Conservation (phyloP, 345 rosid species). For the Euphorbia tirucalli region DNA sequence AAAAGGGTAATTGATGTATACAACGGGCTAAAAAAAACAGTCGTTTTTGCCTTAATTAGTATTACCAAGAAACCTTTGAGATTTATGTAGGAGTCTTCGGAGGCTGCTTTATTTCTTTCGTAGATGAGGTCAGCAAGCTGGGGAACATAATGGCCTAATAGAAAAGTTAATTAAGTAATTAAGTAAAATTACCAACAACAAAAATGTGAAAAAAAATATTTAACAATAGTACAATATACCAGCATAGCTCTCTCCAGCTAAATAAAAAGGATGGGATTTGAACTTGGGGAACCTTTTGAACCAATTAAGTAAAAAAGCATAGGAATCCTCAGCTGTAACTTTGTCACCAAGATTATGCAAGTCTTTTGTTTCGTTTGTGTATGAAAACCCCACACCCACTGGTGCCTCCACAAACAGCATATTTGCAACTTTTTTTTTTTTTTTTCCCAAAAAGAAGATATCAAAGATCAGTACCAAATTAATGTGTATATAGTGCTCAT, state of each 20-base stretch:
- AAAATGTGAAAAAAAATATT: not conserved
- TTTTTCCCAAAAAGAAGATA: no score
- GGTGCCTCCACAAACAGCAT: slow-evolving; percentile 78
- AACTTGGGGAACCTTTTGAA: slow-evolving; percentile 61
- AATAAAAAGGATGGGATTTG: slow-evolving; percentile 57
- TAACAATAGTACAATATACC: no score
- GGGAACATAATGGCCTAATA: slow-evolving; percentile 77
- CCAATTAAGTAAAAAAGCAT: slow-evolving; percentile 60
- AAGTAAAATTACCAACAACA: not conserved
- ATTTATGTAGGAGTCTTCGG: slow-evolving; percentile 42
- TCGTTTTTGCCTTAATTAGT: no score
- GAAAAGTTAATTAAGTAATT: no score
- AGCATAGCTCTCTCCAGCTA: slow-evolving; percentile 84
- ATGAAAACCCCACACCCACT: slow-evolving; percentile 82
- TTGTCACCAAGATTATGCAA: slow-evolving; percentile 46
- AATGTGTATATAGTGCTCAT: no score
- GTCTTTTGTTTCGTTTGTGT: slow-evolving; percentile 55
- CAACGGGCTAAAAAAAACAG: no score
- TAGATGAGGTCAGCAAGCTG: slow-evolving; percentile 66
- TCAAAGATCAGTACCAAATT: no score
- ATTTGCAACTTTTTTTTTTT: slow-evolving; percentile 50
- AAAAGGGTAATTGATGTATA: no score
- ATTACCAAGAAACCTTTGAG: slow-evolving; percentile 76
- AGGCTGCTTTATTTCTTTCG: slow-evolving; percentile 46
- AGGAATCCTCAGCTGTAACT: slow-evolving; percentile 56